Base-by-base conservation (phyloP, 1,284 basidiomycete genomes). In the Apiotrichum porosum region DNA sequence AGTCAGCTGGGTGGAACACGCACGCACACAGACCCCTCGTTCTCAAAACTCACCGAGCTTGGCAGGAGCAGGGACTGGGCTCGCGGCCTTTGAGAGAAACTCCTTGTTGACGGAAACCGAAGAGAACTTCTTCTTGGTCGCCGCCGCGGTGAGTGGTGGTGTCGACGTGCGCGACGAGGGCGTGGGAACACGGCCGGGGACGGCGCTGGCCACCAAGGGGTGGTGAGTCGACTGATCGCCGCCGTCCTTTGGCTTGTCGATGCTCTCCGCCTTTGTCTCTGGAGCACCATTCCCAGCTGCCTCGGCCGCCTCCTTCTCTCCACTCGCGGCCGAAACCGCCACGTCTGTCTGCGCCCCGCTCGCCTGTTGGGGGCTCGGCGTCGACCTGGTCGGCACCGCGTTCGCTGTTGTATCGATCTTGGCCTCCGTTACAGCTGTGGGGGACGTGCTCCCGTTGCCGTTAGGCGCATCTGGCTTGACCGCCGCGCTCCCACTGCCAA, bases 61-160 rank as follows among this genome's bases (percentile, higher is more conserved):
- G 21, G 59, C 49, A 18, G 54, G 48, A 3, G 51, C 57, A 3
- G 66, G 62, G 3, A 56, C 60, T 9, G 68, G 65, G 44, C 60
- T 65, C 4, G 62, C 70, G 45, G 84, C 85, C 78, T 92, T 91
- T 75, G 88, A 86, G 41, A 94, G 77, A 70, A 94, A 95, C 72
- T 88, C 89, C 80, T 91, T 92, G 77, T 87, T 93, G 73, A 94
- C 88, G 67, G 88, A 89, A 58, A 88, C 81, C 24, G 88, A 81
- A 62, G 77, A 86, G 72, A 92, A 94, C 64, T 86, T 83, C 79
- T 91, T 92, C 39, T 83, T 82, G 48, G 84, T 84, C 0, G 81
- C 78, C 44, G 66, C 44, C 4, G 54, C 51, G 10, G 46, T 44
- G 2, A 64, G 57, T 9, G 67, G 67, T 9, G 66, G 68, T 1